These are phyloP conservation scores for Adansonia digitata DNA, from an alignment of 345 rosid genomes.

Conservation along the genomic window DNA sequence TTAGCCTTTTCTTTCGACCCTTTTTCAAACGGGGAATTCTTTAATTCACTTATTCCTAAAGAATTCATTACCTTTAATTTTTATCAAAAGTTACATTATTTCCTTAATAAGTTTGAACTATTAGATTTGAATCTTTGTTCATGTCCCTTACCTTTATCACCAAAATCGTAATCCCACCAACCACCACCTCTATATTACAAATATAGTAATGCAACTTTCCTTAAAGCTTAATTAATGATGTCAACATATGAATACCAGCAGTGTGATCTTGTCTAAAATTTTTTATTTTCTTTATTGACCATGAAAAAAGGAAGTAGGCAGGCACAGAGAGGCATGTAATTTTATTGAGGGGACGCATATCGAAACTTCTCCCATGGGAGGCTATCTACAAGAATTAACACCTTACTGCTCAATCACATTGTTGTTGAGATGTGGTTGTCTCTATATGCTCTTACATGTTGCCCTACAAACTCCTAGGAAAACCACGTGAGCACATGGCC, in stretches of 20 bases:
- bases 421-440: background rate
- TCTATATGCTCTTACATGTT: too few species aligned
- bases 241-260: background rate
- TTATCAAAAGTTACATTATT: background rate
- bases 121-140: background rate
- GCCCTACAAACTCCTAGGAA: background rate
- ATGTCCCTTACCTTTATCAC: background rate
- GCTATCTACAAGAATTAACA: background rate
- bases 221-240: background rate
- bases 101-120: background rate
- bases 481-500: background rate
- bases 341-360: background rate
- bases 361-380: background rate
- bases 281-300: too few species aligned
- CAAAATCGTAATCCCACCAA: background rate
- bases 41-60: background rate
- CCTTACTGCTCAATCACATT: background rate
- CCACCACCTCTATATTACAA: too few species aligned
- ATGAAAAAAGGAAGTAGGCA: too few species aligned
- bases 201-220: too few species aligned
- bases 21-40: background rate
- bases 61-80: background rate
- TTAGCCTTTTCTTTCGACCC: background rate
- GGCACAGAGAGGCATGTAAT: background rate
- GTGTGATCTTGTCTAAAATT: background rate